Evolutionary conservation across 495 filamentous ascomycete genomes (phyloP), one percentile per base, ranked within the genome.

Genomic region (Penicillium argentinense): DNA sequence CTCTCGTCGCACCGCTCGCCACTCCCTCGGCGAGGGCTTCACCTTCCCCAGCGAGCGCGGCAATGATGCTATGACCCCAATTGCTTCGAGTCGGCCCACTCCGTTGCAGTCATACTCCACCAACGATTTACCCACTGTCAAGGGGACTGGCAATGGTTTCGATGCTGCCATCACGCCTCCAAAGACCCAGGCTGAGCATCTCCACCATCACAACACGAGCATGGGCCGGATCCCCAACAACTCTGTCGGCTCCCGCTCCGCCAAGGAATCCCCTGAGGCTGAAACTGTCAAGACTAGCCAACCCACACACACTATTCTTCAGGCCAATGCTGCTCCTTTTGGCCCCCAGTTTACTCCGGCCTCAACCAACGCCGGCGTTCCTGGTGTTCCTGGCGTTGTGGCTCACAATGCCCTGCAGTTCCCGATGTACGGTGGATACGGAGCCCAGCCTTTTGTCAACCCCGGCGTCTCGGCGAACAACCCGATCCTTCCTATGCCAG

Each of bases 111-210:
- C 87, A 2, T 97, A 88, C 67, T 97, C 93, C 2, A 84, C 90
- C 16, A 88, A 84, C 62, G 93, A 97, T 56, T 71, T 97, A 4
- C 87, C 92, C n/a, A 95, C 91, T 1, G 72, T 89, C 53, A 93
- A 91, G 74, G 82, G 68, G 17, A 72, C 72, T 60, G 62, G 68
- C 22, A 72, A 74, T 60, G 63, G 68, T 27, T 57, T 66, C 60
- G 68, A 69, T 36, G 59, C 67, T 56, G 74, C 79, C 28, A 81
- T 86, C 47, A 73, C 76, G 3, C 69, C 75, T 13, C 66, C 74
- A 3, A 86, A 83, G 51, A 80, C 83, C 7, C 73, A 81, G 51
- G 82, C 86, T 25, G 85, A 93, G 61, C 83, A 89, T 60, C 78
- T 91, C 47, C 87, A 91, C 44, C 87, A 91, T 42, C 88, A 91